Percentiles rank a stretch among this genome's conserved stretches.
phyloP scores from a whole-genome alignment of 1,284 basidiomycete species.

The Sporisorium sorghi region DNA sequence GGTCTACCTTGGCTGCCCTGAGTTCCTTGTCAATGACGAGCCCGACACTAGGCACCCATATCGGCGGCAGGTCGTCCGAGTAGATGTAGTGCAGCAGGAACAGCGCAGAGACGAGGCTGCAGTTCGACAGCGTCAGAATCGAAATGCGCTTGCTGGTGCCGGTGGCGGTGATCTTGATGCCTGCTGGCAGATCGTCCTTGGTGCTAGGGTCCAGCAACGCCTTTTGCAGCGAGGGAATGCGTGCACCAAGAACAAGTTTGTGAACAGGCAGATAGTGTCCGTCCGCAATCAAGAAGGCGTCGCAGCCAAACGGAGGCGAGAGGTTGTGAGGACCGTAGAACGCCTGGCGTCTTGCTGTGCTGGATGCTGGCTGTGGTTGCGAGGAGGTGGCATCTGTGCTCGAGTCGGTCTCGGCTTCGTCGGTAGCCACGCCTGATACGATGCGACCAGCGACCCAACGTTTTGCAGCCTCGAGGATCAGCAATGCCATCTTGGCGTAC shows the following conservation, averaged over 20 bases:
- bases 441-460: conserved; percentile 70
- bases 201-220: conserved; percentile 26
- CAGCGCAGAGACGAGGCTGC: conserved; percentile 78
- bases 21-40: conserved; percentile 72
- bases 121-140: conserved; percentile 69
- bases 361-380: background rate
- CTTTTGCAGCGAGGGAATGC: conserved; percentile 73
- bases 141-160: conserved; percentile 19
- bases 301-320: conserved; percentile 73
- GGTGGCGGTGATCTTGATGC: conserved; percentile 30
- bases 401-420: background rate
- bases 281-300: conserved; percentile 73
- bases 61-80: conserved; percentile 81
- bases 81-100: conserved; percentile 88
- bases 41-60: conserved; percentile 85
- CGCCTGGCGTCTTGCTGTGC: conserved; percentile 21
- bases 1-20: conserved; percentile 75
- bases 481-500: conserved; percentile 47
- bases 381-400: background rate
- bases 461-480: conserved; percentile 71
- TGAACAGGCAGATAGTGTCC: conserved; percentile 76
- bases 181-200: conserved; percentile 21
- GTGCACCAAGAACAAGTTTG: conserved; percentile 76
- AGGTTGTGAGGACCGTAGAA: conserved; percentile 54
- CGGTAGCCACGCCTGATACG: conserved; percentile 54